phyloP scores from a whole-genome alignment of 2,329 filamentous ascomycete species.

The Pseudogymnoascus sp. region DNA sequence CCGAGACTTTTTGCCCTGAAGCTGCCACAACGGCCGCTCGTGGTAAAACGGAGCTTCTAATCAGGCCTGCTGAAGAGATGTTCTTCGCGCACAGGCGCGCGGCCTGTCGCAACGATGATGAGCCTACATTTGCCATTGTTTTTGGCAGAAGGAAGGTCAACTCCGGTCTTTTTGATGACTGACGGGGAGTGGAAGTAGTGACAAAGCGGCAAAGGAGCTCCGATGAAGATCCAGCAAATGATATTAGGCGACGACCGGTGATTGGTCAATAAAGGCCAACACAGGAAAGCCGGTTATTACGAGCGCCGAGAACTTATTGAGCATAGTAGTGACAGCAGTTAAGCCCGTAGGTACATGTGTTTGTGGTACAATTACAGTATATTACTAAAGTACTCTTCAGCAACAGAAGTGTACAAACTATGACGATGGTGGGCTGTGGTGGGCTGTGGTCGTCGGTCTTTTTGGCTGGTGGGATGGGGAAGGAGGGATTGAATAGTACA shows the following conservation, averaged over 20 bases:
- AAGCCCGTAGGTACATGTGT: not conserved
- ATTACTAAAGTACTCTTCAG: not conserved
- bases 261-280: conserved; percentile 4
- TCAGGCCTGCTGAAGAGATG: conserved; percentile 19
- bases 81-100: conserved; percentile 26
- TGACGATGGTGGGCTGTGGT: conserved; percentile 3
- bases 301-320: conserved; percentile 1
- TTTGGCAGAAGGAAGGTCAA: not conserved
- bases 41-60: conserved; percentile 19
- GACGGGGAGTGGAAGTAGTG: not conserved
- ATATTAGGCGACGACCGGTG: conserved; percentile 7
- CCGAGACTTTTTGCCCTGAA: conserved; percentile 19
- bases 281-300: not conserved
- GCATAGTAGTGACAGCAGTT: not conserved
- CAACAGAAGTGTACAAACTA: not conserved
- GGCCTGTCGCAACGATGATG: conserved; percentile 27
- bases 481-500: not conserved
- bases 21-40: conserved; percentile 17
- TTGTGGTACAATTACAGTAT: not conserved
- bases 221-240: conserved; percentile 7
- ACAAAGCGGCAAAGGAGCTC: conserved; percentile 7
- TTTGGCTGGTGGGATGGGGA: not conserved
- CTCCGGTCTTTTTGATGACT: conserved; percentile 9
- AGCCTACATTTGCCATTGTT: conserved; percentile 25
- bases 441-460: not conserved